Base-by-base conservation (phyloP, 192 early-diverging fungal species). In the Backusella psychrophila region DNA sequence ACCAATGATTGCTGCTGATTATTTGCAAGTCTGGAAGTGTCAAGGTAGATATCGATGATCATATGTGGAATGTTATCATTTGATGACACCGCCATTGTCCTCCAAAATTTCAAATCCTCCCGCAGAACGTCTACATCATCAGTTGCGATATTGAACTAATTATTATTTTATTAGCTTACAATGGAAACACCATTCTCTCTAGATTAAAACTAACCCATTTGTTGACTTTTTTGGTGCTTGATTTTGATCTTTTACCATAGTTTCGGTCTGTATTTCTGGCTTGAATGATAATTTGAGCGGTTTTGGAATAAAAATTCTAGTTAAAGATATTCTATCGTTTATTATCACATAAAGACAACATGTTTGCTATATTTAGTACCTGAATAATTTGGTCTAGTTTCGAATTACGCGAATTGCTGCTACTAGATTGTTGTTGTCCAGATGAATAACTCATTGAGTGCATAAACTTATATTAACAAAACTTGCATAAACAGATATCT, bases 21-120 rank as follows among this genome's bases (percentile, higher is more conserved):
- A 44, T 71, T 71, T 29, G 70, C 23, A 31, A 71, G 41, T 23
- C 87, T 80, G 0, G 93, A 91, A 6, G 93, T 85, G 77, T 97
- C 96, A 68, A 97, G 82, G 76, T 89, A 92, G 68, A 97, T 83
- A 68, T 96, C 94, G 66, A 97, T 90, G 34, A 92, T 83, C 88
- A 97, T 90, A 33, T 93, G 89, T n/a, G 92, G 91, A 44, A 89
- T 75, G 21, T 78, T 52, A 67, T 78, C 74, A 8, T 80, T 66
- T 12, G 77, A 78, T 17, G 74, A 83, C 33, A 84, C 81, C 31
- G 88, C 89, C 23, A 87, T 78, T 17, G 85, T 82, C 38, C 91
- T 89, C 96, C 96, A 97, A 78, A 87, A 90, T 82, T 90, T 92
- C 31, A 92, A 80, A 75, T 95, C 92, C 21, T 94, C 93, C 78